These are phyloP conservation scores for Saksenaea oblongispora DNA, from an alignment of 371 early-diverging fungal genomes.

Conservation along the genomic window DNA sequence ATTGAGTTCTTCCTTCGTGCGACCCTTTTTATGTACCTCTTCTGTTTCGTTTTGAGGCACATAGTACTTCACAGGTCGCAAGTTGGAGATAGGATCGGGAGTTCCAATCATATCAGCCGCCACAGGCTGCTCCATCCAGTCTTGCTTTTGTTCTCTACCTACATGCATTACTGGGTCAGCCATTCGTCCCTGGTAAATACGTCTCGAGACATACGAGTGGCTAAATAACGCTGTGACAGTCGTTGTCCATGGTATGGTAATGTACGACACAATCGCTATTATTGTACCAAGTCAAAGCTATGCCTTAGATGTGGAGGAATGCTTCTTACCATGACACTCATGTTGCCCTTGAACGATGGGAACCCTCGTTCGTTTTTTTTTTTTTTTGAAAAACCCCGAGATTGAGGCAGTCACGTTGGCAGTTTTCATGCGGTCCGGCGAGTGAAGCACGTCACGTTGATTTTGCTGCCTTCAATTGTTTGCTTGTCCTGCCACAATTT, in stretches of 20 bases:
- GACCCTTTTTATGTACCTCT: conserved; percentile 30
- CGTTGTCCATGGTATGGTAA: not conserved
- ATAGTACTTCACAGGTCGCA: conserved; percentile 70
- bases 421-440: too few species aligned
- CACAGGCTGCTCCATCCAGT: conserved; percentile 24
- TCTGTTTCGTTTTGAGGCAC: conserved; percentile 59
- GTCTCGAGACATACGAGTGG: not conserved
- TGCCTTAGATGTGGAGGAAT: not conserved
- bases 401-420: not conserved
- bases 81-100: conserved; percentile 72
- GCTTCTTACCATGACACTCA: not conserved
- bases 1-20: not conserved
- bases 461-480: too few species aligned
- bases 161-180: not conserved
- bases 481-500: too few species aligned
- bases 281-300: not conserved
- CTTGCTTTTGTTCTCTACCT: conserved; percentile 2
- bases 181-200: not conserved
- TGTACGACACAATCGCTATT: not conserved
- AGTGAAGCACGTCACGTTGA: too few species aligned
- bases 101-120: conserved; percentile 64
- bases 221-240: not conserved
- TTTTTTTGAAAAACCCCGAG: not conserved
- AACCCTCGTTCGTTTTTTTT: not conserved
- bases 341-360: not conserved